Percentiles rank a stretch among this genome's conserved stretches.
Conservation (phyloP, 441 rosid species). For the Corymbia citriodora region DNA sequence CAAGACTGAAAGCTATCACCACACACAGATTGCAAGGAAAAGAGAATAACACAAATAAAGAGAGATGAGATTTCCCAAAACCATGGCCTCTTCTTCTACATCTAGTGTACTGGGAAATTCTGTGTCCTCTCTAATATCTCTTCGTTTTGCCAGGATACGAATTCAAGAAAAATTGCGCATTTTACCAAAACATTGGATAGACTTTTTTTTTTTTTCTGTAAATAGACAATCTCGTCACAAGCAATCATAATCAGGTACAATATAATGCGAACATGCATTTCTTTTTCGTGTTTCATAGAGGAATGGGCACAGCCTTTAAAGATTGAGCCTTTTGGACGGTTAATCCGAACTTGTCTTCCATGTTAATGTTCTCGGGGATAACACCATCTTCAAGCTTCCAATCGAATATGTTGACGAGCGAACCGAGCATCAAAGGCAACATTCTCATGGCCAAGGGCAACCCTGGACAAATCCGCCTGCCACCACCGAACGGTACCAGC, state of each 20-base stretch:
- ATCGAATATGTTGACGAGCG: neutral
- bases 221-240: neutral
- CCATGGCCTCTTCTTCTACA: neutral
- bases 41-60: constrained; percentile 38
- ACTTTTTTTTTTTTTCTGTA: neutral
- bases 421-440: neutral
- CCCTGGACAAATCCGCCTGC: neutral
- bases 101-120: constrained; percentile 1
- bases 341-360: neutral
- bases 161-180: neutral
- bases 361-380: neutral
- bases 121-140: neutral
- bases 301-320: neutral
- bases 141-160: neutral
- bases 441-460: neutral
- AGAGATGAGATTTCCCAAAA: constrained; percentile 11
- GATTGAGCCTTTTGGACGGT: neutral
- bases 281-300: neutral
- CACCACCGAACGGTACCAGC: neutral
- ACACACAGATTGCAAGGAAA: constrained; percentile 13
- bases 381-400: neutral
- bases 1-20: constrained; percentile 11
- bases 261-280: neutral
- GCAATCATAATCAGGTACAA: neutral
- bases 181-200: no score